Evolutionary conservation across 2,329 filamentous ascomycete species (phyloP), one percentile per base, ranked within the genome.

Genomic region (Calonectria pteridis): DNA sequence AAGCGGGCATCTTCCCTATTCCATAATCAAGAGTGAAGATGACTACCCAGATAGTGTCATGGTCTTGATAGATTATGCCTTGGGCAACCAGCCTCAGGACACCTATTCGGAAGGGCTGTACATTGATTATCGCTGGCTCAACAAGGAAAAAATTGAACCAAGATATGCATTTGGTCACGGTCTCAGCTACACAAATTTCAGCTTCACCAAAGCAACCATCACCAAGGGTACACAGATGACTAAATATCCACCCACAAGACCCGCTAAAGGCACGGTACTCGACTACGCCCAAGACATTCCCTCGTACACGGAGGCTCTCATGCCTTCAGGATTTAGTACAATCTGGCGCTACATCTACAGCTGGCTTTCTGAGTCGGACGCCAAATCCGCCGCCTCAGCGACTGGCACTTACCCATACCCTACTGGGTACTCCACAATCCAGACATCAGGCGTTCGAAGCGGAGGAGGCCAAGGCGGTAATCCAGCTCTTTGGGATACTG

Each of bases 61-160:
- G 6, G 73, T 83, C 4, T 76, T 87, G 10, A 83, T 84, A n/a
- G 86, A 91, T 63, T 91, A 93, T 0, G 81, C 78, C 5, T 78
- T 84, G 10, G 49, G 80, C 0, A 94, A 94, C 20, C 86, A 94
- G 1, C 94, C 95, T 0, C 95, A 98, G 81, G 94, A 97, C 78
- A 92, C 95, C 76, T 98, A 97, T 82, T 89, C 88, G 1, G 95
- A 98, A 81, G 95, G 95, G 0, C 85, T 98, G 0, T 96, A 96
- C 81, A 92, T 97, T 77, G 96, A 98, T 86, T 98, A 98, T 85
- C 93, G 95, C 16, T 91, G 96, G 83, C 96, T 98, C 78, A 95
- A 98, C 86, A 94, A 93, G 81, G 84, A 93, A 69, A 87, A 89
- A 71, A 93, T 97, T 73, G 87, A 88, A 6, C 96, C 96, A 0